Evolutionary conservation across 2,329 filamentous ascomycete genomes (phyloP), one percentile per base, ranked within the genome.

Genomic region (Achaetomium macrosporum): DNA sequence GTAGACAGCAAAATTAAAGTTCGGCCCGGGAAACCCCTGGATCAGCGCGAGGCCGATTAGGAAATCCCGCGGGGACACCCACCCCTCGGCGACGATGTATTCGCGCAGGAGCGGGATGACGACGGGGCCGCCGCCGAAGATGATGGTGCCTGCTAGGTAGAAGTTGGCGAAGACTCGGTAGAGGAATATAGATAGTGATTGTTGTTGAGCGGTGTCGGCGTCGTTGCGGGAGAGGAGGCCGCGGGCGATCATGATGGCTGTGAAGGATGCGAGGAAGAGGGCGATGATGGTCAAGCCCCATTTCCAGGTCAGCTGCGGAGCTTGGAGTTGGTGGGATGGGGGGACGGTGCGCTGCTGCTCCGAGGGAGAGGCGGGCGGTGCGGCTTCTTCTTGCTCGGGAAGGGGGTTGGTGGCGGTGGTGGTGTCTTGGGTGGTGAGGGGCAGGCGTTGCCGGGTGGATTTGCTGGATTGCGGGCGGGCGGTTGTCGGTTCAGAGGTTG

Each of bases 41-140:
- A 82, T 84, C 49, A 90, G 75, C 8, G 85, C 87, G 0, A 90
- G 77, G 0, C 85, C 86, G 45, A 89, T 80, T 0, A 90, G 71
- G 63, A 90, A 89, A 63, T 90, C 84, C 4, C 86, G 77, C 0
- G 83, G 73, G 0, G 76, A 79, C 0, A 90, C 85, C 85, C 85
- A 90, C 7, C 82, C 82, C 20, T 84, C 82, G 0, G 76, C 74
- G 0, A 88, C 86, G 35, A 88, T 72, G 59, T 80, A 81, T 55
- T 82, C 76, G 16, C 81, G 73, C 1, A 85, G 70, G 0, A 86
- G 72, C 0, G 83, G 82, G 42, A 85, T 84, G 0, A 85, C 82
- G 0, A 85, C 82, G 0, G 82, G 82, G 0, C 82, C 82, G 2
- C 82, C 82, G 3, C 82, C 82, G 46, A 84, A 81, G 57, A 83